Base-by-base conservation (phyloP, 345 rosid species). In the Brassica cretica region DNA sequence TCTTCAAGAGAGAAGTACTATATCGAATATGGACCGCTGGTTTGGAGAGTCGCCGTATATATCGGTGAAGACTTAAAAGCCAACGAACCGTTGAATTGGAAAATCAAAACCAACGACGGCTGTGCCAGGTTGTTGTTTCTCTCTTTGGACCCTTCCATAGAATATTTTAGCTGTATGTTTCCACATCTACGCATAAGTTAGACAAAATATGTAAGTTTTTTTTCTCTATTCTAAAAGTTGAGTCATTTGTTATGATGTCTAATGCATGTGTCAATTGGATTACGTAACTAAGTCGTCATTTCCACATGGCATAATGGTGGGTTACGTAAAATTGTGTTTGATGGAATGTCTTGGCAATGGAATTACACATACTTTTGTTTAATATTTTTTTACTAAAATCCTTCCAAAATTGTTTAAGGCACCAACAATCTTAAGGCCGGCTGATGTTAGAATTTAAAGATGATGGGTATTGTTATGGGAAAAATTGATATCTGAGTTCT, bases 21-120 rank as follows among this genome's bases (percentile, higher is more conserved):
- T 51, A 66, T 72, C 7, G 30, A 77, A 78, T 78, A 68, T 65
- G 76, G 39, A 30, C 81, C 81, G 81, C 72, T 72, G 76, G 35
- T 71, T 72, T 60, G 4, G 19, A 58, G 25, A 71, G 71, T 19
- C 1, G 18, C 76, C 76, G 44, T 58, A 78, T 68, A 78, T 72
- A 61, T 72, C 68, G 81, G 81, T 65, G 72, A 18, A 71, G 29
- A 18, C 12, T 62, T 25, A 18, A 61, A 41, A 56, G 76, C 72
- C 81, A 65, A 58, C 72, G 76, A 72, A 32, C 72, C 55, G 27
- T 64, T 15, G 9, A 68, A 16, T 72, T 39, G 46, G 33, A 71
- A 25, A 70, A 10, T 64, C 16, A 16, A 71, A 68, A 56, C 10
- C 29, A 59, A 72, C 24, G 76, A 72, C 24, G 76, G 75, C 32